These are phyloP conservation scores for Cymbopogon citratus DNA, from an alignment of 176 grass and related monocot species.

Conservation along the genomic window DNA sequence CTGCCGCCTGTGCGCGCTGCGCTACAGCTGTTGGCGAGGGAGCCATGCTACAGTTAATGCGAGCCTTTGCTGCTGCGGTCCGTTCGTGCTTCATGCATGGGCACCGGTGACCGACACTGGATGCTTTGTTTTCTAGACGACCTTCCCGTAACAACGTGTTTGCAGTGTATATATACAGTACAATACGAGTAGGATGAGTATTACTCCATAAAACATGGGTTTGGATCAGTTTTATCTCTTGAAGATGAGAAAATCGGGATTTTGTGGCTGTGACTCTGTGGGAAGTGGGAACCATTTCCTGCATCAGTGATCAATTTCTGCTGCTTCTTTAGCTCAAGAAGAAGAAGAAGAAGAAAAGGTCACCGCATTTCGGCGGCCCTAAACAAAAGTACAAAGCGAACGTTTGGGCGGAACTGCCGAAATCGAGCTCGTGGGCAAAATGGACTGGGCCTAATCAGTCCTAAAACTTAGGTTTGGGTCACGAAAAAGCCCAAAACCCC, in stretches of 20 bases:
- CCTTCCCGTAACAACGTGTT: not conserved
- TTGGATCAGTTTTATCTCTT: too few species aligned
- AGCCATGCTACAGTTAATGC: constrained; percentile 18
- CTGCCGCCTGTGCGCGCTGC: constrained; percentile 8
- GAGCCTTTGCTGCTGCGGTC: not conserved
- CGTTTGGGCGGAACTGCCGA: not conserved
- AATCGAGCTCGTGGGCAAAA: not conserved
- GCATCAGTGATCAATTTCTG: too few species aligned
- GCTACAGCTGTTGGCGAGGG: constrained; percentile 8
- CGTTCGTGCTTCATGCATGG: not conserved
- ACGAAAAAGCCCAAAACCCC: not conserved
- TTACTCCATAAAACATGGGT: too few species aligned
- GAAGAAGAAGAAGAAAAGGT: not conserved
- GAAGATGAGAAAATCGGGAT: too few species aligned
- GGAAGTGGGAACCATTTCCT: too few species aligned
- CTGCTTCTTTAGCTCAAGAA: too few species aligned
- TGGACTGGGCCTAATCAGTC: not conserved
- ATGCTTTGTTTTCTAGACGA: not conserved
- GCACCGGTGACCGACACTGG: not conserved
- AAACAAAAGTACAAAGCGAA: not conserved
- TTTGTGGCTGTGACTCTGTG: too few species aligned
- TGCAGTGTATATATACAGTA: not conserved
- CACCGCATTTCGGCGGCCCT: not conserved
- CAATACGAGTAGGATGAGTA: too few species aligned
- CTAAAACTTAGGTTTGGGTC: not conserved